Evolutionary conservation across 441 rosid species (phyloP).

Genomic region (Biscutella laevigata): DNA sequence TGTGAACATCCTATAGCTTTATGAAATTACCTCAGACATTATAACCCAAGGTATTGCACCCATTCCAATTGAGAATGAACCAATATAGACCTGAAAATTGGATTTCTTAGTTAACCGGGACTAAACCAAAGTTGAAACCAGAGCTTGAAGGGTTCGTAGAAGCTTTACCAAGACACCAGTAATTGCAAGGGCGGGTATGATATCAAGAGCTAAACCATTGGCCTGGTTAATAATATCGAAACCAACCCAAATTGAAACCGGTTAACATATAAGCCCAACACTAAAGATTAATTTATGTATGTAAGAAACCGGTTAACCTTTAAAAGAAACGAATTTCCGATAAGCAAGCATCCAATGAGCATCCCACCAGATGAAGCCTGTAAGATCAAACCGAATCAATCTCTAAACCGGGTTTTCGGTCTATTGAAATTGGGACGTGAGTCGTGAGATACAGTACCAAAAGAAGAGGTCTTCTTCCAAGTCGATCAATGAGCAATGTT

Average conservation of each 20-base stretch:
- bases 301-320: slow-evolving; percentile 42
- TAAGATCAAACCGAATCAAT: background rate
- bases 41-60: slow-evolving; percentile 68
- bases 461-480: slow-evolving; percentile 60
- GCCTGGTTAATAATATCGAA: slow-evolving; percentile 26
- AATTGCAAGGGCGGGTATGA: slow-evolving; percentile 36
- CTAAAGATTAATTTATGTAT: background rate
- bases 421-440: no score
- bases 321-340: slow-evolving; percentile 42
- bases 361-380: slow-evolving; percentile 48
- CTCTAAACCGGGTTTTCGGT: background rate
- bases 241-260: background rate
- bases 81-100: slow-evolving; percentile 38
- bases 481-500: slow-evolving; percentile 39
- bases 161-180: slow-evolving; percentile 44
- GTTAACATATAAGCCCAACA: background rate
- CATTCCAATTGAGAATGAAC: slow-evolving; percentile 45
- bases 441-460: no score
- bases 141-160: background rate
- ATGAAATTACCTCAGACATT: slow-evolving; percentile 58
- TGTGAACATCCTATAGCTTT: background rate
- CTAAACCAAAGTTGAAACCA: background rate
- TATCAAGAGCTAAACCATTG: slow-evolving; percentile 27
- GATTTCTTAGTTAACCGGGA: background rate
- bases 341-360: slow-evolving; percentile 37